Conservation (phyloP, 1,284 basidiomycete species). For the Fomitopsis betulina region DNA sequence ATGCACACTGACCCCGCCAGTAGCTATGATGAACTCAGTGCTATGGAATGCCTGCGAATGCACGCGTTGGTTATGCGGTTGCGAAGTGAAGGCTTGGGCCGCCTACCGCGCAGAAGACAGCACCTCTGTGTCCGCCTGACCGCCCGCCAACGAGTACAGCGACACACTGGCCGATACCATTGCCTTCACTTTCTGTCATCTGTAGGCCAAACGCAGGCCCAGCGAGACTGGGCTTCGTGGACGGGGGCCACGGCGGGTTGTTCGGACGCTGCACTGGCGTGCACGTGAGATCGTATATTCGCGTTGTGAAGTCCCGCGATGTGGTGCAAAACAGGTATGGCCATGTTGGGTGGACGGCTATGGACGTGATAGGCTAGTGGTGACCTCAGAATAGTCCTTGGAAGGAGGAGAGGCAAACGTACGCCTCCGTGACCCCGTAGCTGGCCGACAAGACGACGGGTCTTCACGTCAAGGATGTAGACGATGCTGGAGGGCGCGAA, state of each 20-base stretch:
- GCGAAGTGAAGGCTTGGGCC: not conserved
- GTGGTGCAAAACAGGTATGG: constrained; percentile 63
- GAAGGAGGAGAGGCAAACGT: constrained; percentile 22
- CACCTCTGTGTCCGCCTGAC: constrained; percentile 66
- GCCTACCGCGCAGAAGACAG: constrained; percentile 60
- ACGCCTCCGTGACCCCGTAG: constrained; percentile 70
- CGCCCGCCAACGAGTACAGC: constrained; percentile 60
- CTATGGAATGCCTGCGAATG: constrained; percentile 58
- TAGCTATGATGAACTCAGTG: constrained; percentile 57
- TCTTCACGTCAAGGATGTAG: constrained; percentile 45
- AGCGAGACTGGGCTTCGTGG: constrained; percentile 42
- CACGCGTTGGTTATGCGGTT: not conserved
- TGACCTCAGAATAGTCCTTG: not conserved
- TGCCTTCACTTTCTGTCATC: constrained; percentile 52
- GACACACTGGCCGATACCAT: constrained; percentile 57
- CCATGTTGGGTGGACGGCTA: constrained; percentile 52
- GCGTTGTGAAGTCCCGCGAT: constrained; percentile 59
- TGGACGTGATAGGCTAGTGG: constrained; percentile 57
- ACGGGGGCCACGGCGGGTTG: constrained; percentile 59
- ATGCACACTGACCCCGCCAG: constrained; percentile 54
- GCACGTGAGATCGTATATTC: constrained; percentile 56
- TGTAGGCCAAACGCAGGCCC: constrained; percentile 70
- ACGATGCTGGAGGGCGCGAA: constrained; percentile 47
- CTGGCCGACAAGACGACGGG: constrained; percentile 35
- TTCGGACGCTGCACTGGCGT: constrained; percentile 27